Evolutionary conservation across 2,329 filamentous ascomycete genomes (phyloP), one percentile per base, ranked within the genome.

Genomic region (Ceratocystis colombiana): DNA sequence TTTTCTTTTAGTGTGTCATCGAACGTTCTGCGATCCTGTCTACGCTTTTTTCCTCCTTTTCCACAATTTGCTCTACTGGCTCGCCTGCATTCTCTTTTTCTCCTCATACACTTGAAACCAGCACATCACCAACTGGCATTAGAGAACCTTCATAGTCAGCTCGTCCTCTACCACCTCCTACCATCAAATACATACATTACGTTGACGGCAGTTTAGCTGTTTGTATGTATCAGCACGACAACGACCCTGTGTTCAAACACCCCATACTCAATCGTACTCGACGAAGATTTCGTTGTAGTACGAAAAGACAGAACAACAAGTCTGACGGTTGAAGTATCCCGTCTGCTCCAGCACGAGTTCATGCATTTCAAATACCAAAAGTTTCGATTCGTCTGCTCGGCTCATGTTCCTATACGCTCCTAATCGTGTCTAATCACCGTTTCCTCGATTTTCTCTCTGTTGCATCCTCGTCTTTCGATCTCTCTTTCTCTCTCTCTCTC

Each of bases 181-280:
- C 63, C 64, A 67, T 70, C 68, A 68, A 70, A 70, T 65, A 59
- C 67, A 55, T 64, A 44, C 61, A 41, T 25, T 53, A 62, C 61
- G 33, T 65, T 25, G 48, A 65, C 66, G 46, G 63, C 46, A 61
- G 37, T 65, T 70, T 72, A 76, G 73, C 74, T 74, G 75, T 74
- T 76, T 88, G 90, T 95, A 96, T 96, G 91, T 96, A 96, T 96
- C 91, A 91, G 90, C 88, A 90, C 89, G 88, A 88, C 86, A 77
- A 82, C 75, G 84, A 84, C 85, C 85, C 89, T 88, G 86, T 90
- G 87, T 91, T 90, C 86, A 89, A 87, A 89, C 88, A 93, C 87
- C 86, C 88, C 81, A 87, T 87, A 84, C 61, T 64, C 65, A 66
- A 20, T 62, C 62, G 55, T 62, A 67, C 67, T 67, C 64, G 64